phyloP scores from a whole-genome alignment of 2,329 filamentous ascomycete genomes.

The Neobulgaria alba region DNA sequence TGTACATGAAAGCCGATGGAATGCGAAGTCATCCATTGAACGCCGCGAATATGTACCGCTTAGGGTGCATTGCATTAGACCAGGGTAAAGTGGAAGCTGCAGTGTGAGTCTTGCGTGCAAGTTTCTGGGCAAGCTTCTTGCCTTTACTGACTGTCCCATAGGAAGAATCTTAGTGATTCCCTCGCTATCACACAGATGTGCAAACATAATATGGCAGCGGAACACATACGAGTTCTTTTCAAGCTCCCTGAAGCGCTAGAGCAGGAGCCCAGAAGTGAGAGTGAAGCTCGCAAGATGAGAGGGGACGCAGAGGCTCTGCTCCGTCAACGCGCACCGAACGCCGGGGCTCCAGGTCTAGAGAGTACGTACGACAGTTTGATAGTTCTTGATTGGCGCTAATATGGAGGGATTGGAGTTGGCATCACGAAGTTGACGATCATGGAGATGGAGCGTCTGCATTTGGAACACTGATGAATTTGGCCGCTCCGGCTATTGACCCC shows the following conservation, averaged over 20 bases:
- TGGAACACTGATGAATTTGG: no score
- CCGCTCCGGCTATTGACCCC: no score
- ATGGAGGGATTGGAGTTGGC: no score
- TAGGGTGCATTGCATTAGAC: not conserved
- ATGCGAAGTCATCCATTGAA: not conserved
- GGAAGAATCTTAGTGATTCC: constrained; percentile 1
- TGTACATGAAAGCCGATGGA: constrained; percentile 1
- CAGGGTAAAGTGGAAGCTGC: constrained; percentile 2
- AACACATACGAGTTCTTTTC: not conserved
- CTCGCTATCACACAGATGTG: not conserved
- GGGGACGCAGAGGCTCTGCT: not conserved
- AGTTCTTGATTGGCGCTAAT: not conserved
- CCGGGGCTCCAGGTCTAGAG: not conserved
- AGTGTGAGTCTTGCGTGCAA: not conserved
- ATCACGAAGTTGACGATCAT: no score
- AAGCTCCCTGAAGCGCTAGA: not conserved
- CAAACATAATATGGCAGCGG: not conserved
- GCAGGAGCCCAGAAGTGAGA: not conserved
- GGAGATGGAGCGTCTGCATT: no score
- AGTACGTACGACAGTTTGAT: not conserved
- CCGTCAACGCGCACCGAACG: not conserved
- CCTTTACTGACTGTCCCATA: no score
- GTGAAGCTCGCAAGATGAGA: not conserved
- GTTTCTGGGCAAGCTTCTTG: not conserved
- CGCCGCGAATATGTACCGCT: not conserved